phyloP scores from a whole-genome alignment of 2,329 filamentous ascomycete species.

The Arthrinium phaeospermum region DNA sequence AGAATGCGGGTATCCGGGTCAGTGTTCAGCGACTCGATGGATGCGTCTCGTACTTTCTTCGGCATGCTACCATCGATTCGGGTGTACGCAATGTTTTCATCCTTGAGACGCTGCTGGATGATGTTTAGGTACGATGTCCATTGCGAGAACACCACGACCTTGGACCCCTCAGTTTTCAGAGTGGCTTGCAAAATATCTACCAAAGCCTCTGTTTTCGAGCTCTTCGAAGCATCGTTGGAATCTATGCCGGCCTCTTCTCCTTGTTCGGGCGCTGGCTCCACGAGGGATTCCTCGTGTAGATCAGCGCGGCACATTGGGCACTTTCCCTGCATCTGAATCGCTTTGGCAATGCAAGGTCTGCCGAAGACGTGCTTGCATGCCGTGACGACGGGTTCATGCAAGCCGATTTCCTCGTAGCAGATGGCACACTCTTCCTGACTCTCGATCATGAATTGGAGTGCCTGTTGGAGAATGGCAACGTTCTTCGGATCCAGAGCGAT shows the following conservation, averaged over 20 bases:
- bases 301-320: constrained; percentile 84
- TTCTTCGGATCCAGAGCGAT: constrained; percentile 78
- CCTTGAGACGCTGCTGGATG: constrained; percentile 70
- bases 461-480: constrained; percentile 71
- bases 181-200: constrained; percentile 76
- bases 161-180: constrained; percentile 66
- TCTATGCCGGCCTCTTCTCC: constrained; percentile 51
- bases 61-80: constrained; percentile 85
- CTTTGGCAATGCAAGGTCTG: constrained; percentile 72
- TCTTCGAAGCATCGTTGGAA: constrained; percentile 68
- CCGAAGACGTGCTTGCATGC: constrained; percentile 85
- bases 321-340: constrained; percentile 76
- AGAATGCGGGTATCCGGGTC: constrained; percentile 74
- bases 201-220: constrained; percentile 83
- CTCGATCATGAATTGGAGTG: constrained; percentile 78
- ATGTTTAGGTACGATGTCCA: constrained; percentile 79
- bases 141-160: constrained; percentile 77
- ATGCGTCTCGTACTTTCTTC: constrained; percentile 70
- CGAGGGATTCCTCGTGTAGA: constrained; percentile 62
- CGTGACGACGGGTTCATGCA: constrained; percentile 74
- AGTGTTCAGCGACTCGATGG: constrained; percentile 69
- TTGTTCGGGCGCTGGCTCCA: constrained; percentile 68
- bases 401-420: constrained; percentile 74
- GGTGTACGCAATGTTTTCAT: constrained; percentile 65
- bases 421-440: constrained; percentile 83